Percentiles rank a stretch among this genome's conserved stretches.
phyloP scores from a whole-genome alignment of 192 early-diverging fungal genomes.

The Helicostylum pulchrum region DNA sequence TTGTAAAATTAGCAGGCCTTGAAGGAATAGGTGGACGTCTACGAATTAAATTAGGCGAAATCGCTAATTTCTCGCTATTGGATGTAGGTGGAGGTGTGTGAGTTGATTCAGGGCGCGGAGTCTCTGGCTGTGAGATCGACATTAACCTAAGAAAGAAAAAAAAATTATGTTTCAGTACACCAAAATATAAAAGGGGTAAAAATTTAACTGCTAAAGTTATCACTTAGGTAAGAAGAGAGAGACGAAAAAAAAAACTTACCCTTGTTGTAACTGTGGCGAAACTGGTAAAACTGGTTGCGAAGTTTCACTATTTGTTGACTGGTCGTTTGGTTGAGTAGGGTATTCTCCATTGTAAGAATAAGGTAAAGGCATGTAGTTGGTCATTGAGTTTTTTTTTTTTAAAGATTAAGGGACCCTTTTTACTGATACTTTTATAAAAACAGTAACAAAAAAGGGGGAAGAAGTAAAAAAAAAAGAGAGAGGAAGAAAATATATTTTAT shows the following conservation, averaged over 20 bases:
- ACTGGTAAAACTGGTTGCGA: neutral
- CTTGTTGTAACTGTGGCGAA: neutral
- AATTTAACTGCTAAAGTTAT: too few species aligned
- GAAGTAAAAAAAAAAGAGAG: neutral
- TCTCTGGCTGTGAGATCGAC: constrained; percentile 27
- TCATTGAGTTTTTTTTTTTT: neutral
- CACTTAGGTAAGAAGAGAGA: too few species aligned
- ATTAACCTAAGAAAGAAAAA: constrained; percentile 7
- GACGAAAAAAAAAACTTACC: constrained; percentile 2
- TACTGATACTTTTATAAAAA: neutral
- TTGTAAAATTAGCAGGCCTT: constrained; percentile 20
- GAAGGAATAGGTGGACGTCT: constrained; percentile 13
- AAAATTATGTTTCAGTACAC: neutral
- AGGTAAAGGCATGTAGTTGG: neutral
- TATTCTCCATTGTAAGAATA: neutral
- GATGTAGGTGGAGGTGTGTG: constrained; percentile 6
- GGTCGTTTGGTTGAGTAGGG: neutral
- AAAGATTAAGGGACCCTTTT: neutral
- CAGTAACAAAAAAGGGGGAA: neutral
- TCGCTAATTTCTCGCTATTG: neutral
- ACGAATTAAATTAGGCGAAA: constrained; percentile 13
- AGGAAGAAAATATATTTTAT: neutral
- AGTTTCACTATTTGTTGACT: neutral
- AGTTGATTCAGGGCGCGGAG: constrained; percentile 27
- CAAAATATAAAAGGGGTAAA: too few species aligned